Base-by-base conservation (phyloP, 768 basidiomycete genomes). In the Mycena filopes region DNA sequence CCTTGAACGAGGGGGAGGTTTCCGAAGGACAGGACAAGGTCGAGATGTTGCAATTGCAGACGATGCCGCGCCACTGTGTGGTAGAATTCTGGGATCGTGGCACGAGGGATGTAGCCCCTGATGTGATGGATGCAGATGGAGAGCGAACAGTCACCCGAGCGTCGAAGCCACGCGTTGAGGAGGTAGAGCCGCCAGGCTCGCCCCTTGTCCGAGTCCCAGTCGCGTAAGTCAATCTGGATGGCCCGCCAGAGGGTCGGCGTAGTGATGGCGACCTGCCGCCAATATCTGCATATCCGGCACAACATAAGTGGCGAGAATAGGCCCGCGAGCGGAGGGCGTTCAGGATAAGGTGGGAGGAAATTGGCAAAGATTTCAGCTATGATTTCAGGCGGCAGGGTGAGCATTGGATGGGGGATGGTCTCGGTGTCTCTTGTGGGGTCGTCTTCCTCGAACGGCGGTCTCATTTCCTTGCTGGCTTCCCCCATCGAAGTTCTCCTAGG, bases 91-190 rank as follows among this genome's bases (percentile, higher is more conserved):
- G 55, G 29, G 2, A 42, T 15, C 11, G 33, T 9, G 12, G 8
- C 29, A 9, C 13, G 10, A 12, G 50, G 26, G 18, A 29, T 36
- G 3, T 29, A 3, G 31, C n/a, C n/a, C n/a, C n/a, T n/a, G 15
- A 13, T 25, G 26, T 12, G 43, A 31, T 29, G 26, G 18, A 63
- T 33, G 21, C 38, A 20, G 12, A 64, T 18, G 48, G 63, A 50
- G 11, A 64, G 55, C 2, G 63, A 47, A n/a, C 48, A 57, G 23
- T 43, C 42, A 1, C 55, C 49, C 6, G 63, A 57, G 31, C 63
- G 63, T 28, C 47, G 21, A 1, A 64, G 47, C 63, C 63, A 64
- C 9, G 29, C 26, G 9, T 38, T 5, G 5, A 64, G 25, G 28
- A 57, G 48, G 15, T 40, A 7, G 2, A 60, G 40, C 16, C 23